These are phyloP conservation scores for Pichia gijzeniarum DNA, from an alignment of 805 yeast species.

Conservation along the genomic window DNA sequence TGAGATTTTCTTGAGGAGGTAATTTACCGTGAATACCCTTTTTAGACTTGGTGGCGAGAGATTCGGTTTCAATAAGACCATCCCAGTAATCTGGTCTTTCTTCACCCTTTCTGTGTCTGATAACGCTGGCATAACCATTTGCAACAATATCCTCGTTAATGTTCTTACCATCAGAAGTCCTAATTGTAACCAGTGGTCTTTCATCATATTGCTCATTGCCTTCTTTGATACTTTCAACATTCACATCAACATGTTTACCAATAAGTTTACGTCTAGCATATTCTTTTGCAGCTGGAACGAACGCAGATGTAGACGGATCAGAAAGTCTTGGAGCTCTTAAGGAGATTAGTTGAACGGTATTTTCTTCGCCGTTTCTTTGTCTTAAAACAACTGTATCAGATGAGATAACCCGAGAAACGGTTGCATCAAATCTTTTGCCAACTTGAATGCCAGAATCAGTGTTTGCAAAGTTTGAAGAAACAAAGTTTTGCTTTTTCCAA, in stretches of 20 bases:
- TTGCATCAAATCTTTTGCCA: slow-evolving; percentile 48
- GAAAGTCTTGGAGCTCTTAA: slow-evolving; percentile 65
- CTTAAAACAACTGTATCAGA: slow-evolving; percentile 62
- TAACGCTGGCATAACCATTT: slow-evolving; percentile 70
- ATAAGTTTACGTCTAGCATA: slow-evolving; percentile 60
- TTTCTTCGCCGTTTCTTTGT: slow-evolving; percentile 43
- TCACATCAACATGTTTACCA: slow-evolving; percentile 62
- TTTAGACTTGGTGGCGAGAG: slow-evolving; percentile 46
- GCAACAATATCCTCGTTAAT: slow-evolving; percentile 54
- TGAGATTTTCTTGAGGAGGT: slow-evolving; percentile 52
- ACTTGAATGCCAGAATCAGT: slow-evolving; percentile 28
- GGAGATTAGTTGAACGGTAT: slow-evolving; percentile 70
- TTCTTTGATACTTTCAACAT: slow-evolving; percentile 58
- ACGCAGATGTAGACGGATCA: slow-evolving; percentile 50
- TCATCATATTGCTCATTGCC: slow-evolving; percentile 56
- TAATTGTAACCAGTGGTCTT: slow-evolving; percentile 58
- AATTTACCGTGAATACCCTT: slow-evolving; percentile 59
- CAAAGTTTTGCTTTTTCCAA: slow-evolving; percentile 37
- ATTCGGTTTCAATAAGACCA: slow-evolving; percentile 61
- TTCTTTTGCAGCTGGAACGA: slow-evolving; percentile 64
- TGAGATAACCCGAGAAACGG: slow-evolving; percentile 54
- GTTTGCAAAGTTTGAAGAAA: slow-evolving; percentile 17
- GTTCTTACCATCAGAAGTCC: slow-evolving; percentile 45
- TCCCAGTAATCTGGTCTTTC: slow-evolving; percentile 78
- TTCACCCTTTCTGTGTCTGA: slow-evolving; percentile 66